These are phyloP conservation scores for Tricholoma flavovirens DNA, from an alignment of 768 basidiomycete species.

Conservation along the genomic window DNA sequence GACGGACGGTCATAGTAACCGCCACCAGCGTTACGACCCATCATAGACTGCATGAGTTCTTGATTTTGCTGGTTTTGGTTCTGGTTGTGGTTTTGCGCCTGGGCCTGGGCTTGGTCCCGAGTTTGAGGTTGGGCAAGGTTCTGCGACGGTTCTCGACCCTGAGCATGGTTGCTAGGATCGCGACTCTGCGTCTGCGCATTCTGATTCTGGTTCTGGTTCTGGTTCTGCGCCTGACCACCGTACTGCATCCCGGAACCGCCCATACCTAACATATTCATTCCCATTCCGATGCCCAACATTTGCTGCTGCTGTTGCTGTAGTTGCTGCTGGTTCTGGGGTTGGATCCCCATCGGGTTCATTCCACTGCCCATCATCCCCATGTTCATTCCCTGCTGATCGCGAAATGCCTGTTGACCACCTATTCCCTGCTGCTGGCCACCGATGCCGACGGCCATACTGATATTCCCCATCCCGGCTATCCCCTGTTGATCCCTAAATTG, in stretches of 20 bases:
- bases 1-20: slow-evolving; percentile 11
- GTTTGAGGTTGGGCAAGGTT: too few relatives aligned
- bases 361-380: background rate
- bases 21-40: slow-evolving; percentile 2
- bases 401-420: too few relatives aligned
- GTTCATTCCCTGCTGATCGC: too few relatives aligned
- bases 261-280: too few relatives aligned
- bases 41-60: slow-evolving; percentile 3
- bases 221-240: too few relatives aligned
- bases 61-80: slow-evolving; percentile 5
- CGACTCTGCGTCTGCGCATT: background rate
- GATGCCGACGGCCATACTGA: background rate
- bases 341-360: slow-evolving; percentile 16
- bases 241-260: too few relatives aligned
- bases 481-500: background rate
- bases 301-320: slow-evolving; percentile 7
- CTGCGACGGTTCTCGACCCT: too few relatives aligned
- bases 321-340: background rate
- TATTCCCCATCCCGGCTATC: background rate
- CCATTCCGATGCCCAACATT: background rate
- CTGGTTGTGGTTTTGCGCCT: background rate
- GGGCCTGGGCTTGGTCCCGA: background rate
- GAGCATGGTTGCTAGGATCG: too few relatives aligned
- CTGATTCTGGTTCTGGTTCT: background rate
- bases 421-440: background rate